Base-by-base conservation (phyloP, 441 rosid species). In the Populus trichocarpa region DNA sequence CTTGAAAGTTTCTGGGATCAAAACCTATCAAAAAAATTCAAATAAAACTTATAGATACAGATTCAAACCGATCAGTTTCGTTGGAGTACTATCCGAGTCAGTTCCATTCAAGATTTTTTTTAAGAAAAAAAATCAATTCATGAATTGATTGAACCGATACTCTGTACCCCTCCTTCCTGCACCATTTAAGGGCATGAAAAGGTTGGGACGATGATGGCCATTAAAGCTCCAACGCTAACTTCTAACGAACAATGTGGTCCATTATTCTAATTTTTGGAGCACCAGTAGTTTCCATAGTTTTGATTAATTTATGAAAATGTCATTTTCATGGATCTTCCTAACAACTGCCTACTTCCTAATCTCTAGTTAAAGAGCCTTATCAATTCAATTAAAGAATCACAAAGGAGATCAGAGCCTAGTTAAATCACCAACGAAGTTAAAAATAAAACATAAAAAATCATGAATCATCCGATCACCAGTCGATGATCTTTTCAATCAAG, bases 81-180 rank as follows among this genome's bases (percentile, higher is more conserved):
- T 11, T 40, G 0, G 46, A n/a, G n/a, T n/a, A 0, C 4, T 2
- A 40, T 40, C 46, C 1, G 4, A 40, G 0, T 3, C 4, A 0
- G 5, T 13, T 40, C 5, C 4, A 3, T 11, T 11, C 50, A 12
- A 12, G 16, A 12, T 0, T 6, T 1, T 6, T 1, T 33, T 33
- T 33, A 6, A 6, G 8, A 33, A 33, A 33, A 33, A 1, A 33
- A 33, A 33, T 33, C 8, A 33, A 33, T 33, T 33, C 0, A 26
- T 26, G 28, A 33, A 6, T 33, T 33, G 8, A 1, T 33, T 33
- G 36, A 33, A 40, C 50, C 16, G 14, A 40, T 40, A 40, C 46
- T 0, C 3, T 2, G 46, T 11, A 13, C 50, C 50, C 50, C 50
- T 40, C 46, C 50, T 40, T 3, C 50, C 50, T 11, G 5, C 50